These are phyloP conservation scores for Backusella tarrabulga DNA, from an alignment of 192 early-diverging fungal species.

Conservation along the genomic window DNA sequence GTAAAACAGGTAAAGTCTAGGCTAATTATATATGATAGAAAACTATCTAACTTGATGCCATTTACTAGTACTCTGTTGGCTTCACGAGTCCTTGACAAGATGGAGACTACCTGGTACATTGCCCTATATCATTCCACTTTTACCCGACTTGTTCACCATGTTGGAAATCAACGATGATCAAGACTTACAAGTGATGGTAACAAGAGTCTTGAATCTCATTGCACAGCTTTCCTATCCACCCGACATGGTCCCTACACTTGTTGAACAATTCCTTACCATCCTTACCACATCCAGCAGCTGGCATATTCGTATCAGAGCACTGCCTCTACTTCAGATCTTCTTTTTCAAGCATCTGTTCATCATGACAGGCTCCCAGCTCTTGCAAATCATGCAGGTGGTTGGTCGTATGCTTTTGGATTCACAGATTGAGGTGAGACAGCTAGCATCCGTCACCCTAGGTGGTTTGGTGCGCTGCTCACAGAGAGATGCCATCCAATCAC, in stretches of 20 bases:
- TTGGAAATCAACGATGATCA: slow-evolving; percentile 69
- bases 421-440: slow-evolving; percentile 86
- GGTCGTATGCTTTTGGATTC: slow-evolving; percentile 70
- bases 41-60: neutral
- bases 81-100: slow-evolving; percentile 52
- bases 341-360: slow-evolving; percentile 83
- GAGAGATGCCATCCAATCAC: slow-evolving; percentile 53
- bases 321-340: slow-evolving; percentile 84
- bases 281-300: slow-evolving; percentile 59
- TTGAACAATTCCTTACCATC: slow-evolving; percentile 57
- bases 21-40: neutral
- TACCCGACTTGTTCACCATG: slow-evolving; percentile 67
- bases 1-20: slow-evolving; percentile 63
- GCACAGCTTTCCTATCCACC: slow-evolving; percentile 54
- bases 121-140: slow-evolving; percentile 49
- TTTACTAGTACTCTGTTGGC: slow-evolving; percentile 64
- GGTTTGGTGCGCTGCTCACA: slow-evolving; percentile 80
- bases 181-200: slow-evolving; percentile 64
- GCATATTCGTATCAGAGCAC: slow-evolving; percentile 77
- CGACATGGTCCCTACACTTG: slow-evolving; percentile 41
- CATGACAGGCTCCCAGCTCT: slow-evolving; percentile 55
- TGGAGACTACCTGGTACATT: slow-evolving; percentile 56
- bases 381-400: slow-evolving; percentile 68
- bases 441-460: slow-evolving; percentile 73
- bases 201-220: slow-evolving; percentile 48